A percentile compares a stretch with the other conserved stretches of the same genome.
phyloP scores from a whole-genome alignment of 805 yeast genomes.

The Pichia eremophila region DNA sequence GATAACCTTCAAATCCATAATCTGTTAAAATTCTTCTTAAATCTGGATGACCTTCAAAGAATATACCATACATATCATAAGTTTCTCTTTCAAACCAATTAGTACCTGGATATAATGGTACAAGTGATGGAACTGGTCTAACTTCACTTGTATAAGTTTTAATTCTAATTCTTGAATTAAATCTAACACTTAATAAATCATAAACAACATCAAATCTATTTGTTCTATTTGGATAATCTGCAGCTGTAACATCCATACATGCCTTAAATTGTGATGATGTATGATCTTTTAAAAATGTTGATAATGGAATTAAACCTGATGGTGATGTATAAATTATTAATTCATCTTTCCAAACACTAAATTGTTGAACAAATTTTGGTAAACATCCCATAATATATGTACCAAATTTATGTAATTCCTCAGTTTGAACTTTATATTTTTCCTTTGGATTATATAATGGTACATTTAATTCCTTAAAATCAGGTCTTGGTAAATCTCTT shows the following conservation, averaged over 20 bases:
- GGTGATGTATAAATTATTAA: constrained; percentile 70
- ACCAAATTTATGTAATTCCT: constrained; percentile 75
- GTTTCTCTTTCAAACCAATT: constrained; percentile 91
- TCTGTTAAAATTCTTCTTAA: constrained; percentile 84
- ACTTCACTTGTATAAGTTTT: constrained; percentile 83
- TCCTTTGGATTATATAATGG: constrained; percentile 74
- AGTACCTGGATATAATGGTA: constrained; percentile 67
- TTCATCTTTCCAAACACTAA: constrained; percentile 87
- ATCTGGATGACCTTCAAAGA: constrained; percentile 85
- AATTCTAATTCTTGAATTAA: constrained; percentile 79
- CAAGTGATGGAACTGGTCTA: constrained; percentile 69
- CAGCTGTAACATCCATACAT: constrained; percentile 76
- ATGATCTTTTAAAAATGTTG: constrained; percentile 65
- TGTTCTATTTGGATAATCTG: constrained; percentile 74
- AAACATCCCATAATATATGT: constrained; percentile 64
- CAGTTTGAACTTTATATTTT: constrained; percentile 53
- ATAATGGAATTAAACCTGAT: constrained; percentile 59
- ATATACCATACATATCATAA: constrained; percentile 78
- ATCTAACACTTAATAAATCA: constrained; percentile 70
- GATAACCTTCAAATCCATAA: constrained; percentile 89
- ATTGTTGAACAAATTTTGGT: constrained; percentile 78
- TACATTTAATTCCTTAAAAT: constrained; percentile 25
- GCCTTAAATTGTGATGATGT: constrained; percentile 73
- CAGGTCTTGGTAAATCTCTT: constrained; percentile 27
- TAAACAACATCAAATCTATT: constrained; percentile 85